A percentile compares a stretch with the other conserved stretches of the same genome.
phyloP scores from a whole-genome alignment of 2,329 filamentous ascomycete species.

The Zasmidium cellare region DNA sequence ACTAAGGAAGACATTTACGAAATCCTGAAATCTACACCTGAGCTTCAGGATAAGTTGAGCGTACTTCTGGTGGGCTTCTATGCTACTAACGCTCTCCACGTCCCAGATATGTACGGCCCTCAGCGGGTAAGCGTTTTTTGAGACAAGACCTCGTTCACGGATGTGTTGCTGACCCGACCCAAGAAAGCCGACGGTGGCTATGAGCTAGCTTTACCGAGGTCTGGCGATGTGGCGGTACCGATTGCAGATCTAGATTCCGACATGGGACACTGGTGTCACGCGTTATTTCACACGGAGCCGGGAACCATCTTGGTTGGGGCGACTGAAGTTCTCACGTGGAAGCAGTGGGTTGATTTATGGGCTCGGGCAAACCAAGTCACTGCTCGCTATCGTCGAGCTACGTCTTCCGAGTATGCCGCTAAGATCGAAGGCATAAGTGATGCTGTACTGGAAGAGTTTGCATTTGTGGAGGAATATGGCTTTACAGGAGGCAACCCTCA shows the following conservation, averaged over 20 bases:
- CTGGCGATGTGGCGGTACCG: not conserved
- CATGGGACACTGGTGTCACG: not conserved
- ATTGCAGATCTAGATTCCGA: not conserved
- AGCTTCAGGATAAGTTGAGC: not conserved
- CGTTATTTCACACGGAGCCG: not conserved
- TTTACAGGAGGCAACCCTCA: too few relatives aligned
- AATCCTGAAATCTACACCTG: not conserved
- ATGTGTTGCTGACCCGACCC: not conserved
- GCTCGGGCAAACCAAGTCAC: too few relatives aligned
- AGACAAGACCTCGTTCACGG: too few relatives aligned
- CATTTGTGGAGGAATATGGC: too few relatives aligned
- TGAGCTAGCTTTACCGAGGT: not conserved
- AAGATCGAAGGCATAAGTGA: too few relatives aligned
- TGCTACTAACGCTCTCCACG: too few relatives aligned
- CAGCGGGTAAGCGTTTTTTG: not conserved
- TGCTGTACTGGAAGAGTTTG: too few relatives aligned
- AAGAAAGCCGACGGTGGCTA: not conserved
- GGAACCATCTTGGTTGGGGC: not conserved
- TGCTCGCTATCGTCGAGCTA: too few relatives aligned
- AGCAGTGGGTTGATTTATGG: not conserved
- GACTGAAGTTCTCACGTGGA: not conserved
- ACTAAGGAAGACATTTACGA: conserved; percentile 37
- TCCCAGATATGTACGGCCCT: not conserved
- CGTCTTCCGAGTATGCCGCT: too few relatives aligned
- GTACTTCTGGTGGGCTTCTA: not conserved